Percentiles rank a stretch among this genome's conserved stretches.
Evolutionary conservation across 768 basidiomycete genomes (phyloP).

Genomic region (Trametes punicea): DNA sequence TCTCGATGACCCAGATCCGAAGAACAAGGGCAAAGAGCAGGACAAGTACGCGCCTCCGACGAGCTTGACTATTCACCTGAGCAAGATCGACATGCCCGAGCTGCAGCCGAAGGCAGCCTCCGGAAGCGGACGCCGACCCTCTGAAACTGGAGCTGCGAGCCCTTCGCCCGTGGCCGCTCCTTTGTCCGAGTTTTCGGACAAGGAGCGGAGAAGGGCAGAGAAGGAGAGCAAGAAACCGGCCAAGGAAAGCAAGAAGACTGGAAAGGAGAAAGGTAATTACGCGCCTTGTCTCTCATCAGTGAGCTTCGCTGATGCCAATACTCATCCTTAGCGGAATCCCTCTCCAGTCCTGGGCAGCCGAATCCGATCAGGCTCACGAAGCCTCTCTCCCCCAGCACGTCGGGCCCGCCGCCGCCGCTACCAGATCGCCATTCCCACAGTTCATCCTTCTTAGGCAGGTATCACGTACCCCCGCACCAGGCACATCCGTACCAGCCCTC

Average conservation of each 20-base stretch:
- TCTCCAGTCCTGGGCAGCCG: not conserved
- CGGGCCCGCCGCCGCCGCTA: not conserved
- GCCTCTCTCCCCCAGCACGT: not conserved
- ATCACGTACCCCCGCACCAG: slow-evolving; percentile 33
- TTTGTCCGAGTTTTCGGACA: slow-evolving; percentile 16
- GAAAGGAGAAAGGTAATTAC: slow-evolving; percentile 17
- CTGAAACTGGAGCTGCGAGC: slow-evolving; percentile 20
- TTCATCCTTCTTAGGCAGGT: not conserved
- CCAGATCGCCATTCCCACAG: slow-evolving; percentile 1
- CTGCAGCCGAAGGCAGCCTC: slow-evolving; percentile 49
- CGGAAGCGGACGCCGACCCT: slow-evolving; percentile 2
- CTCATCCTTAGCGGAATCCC: not conserved
- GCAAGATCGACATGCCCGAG: slow-evolving; percentile 87
- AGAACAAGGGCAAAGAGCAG: slow-evolving; percentile 36
- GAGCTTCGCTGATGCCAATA: not conserved
- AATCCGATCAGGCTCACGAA: slow-evolving; percentile 6
- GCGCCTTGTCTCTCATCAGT: not conserved
- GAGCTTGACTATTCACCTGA: slow-evolving; percentile 68
- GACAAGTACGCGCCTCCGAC: slow-evolving; percentile 60
- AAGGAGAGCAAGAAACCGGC: slow-evolving; percentile 38
- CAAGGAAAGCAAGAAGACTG: slow-evolving; percentile 37
- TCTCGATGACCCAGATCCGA: slow-evolving; percentile 44
- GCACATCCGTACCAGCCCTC: slow-evolving; percentile 37
- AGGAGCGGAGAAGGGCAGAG: slow-evolving; percentile 30
- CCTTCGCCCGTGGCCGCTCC: not conserved